Evolutionary conservation across 1,284 basidiomycete genomes (phyloP).

Genomic region (Abortiporus biennis): DNA sequence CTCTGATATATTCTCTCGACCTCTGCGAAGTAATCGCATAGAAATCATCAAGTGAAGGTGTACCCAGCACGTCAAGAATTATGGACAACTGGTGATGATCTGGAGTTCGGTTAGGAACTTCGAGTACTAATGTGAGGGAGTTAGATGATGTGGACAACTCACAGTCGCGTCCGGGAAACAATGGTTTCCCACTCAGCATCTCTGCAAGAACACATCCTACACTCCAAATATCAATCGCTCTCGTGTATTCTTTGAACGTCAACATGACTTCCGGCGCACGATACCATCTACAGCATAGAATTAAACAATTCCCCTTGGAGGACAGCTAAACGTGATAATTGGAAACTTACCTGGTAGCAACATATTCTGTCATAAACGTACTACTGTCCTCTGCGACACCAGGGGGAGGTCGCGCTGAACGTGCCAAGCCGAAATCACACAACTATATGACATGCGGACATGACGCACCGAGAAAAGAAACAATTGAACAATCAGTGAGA

Average conservation of each 20-base stretch:
- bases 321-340: not conserved
- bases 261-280: conserved; percentile 94
- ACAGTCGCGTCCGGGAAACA: conserved; percentile 87
- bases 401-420: conserved; percentile 76
- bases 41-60: conserved; percentile 89
- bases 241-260: conserved; percentile 91
- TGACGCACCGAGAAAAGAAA: too few species aligned
- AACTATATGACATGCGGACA: too few species aligned
- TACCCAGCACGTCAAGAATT: conserved; percentile 83
- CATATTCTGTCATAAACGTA: conserved; percentile 94
- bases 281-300: conserved; percentile 67
- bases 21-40: conserved; percentile 84
- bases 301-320: conserved; percentile 4
- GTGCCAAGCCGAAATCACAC: conserved; percentile 93
- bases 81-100: conserved; percentile 91
- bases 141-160: not conserved
- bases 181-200: conserved; percentile 86
- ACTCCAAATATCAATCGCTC: conserved; percentile 91
- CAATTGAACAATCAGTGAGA: too few species aligned
- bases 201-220: conserved; percentile 93
- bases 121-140: conserved; percentile 39
- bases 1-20: conserved; percentile 90
- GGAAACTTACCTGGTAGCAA: conserved; percentile 65
- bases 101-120: too few species aligned
- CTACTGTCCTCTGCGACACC: conserved; percentile 77